Evolutionary conservation across 139 green algal genomes (phyloP), one percentile per base, ranked within the genome.

Genomic region (Chlorella sp.): DNA sequence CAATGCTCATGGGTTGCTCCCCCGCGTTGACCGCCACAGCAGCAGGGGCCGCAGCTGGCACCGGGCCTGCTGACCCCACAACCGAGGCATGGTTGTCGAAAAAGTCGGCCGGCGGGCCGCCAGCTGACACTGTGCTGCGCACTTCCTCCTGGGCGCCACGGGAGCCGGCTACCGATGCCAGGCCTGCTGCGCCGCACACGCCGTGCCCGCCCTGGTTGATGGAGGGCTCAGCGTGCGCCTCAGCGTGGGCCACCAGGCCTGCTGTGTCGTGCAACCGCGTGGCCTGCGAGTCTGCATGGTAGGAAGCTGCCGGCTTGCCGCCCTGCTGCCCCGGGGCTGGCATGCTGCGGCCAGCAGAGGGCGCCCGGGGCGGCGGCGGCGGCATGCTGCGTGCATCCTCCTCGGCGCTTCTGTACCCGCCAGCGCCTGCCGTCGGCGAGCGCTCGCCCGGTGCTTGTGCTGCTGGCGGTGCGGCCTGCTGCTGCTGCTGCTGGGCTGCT

Each of bases 271-370:
- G 68, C 69, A 85, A 21, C 5, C 75, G 84, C 1, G 84, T 88
- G 38, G 28, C 84, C 34, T 88, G 84, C 1, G 84, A 88, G 57
- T 88, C 84, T 25, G 78, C 57, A 68, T 88, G 84, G 39, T 84
- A 88, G 1, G 84, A 88, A 16, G 81, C 75, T 23, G n/a, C 30
- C 3, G 57, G 9, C 17, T 60, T 72, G 82, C 30, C n/a, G 82
- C 74, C 47, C 44, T 73, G 56, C 25, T 73, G 80, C 38, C n/a
- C 28, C 3, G 28, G 63, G 17, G 51, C 28, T 44, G 16, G 41
- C 20, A 32, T 25, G 41, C 41, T 36, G 36, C 41, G 63, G 26
- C 41, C 41, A 2, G 60, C 57, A 4, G 82, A 68, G 20, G 73
- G 69, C 11, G 41, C 51, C 4, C 84, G 78, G 4, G 84, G 84